Conservation (phyloP, 148 eudicot species). For the Chenopodium album region DNA sequence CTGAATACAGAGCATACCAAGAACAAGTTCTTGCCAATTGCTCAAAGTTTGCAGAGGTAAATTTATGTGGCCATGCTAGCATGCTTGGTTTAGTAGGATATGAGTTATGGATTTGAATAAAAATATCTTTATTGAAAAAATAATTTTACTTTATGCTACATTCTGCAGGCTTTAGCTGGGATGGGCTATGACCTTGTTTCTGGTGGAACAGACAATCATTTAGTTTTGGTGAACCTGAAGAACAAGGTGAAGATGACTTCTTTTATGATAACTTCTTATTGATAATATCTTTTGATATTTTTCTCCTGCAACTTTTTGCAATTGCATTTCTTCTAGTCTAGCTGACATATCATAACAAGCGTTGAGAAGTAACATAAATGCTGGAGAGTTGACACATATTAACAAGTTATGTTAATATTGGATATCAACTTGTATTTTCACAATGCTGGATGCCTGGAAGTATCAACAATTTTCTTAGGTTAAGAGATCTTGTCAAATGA, state of each 20-base stretch:
- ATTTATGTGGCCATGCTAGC: constrained; percentile 11
- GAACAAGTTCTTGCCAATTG: constrained; percentile 94
- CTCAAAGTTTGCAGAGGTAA: constrained; percentile 88
- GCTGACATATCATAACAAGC: not conserved
- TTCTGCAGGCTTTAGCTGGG: constrained; percentile 64
- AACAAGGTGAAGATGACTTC: constrained; percentile 60
- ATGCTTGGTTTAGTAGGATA: not conserved
- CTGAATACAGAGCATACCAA: constrained; percentile 94
- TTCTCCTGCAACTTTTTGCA: not conserved
- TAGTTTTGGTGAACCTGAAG: constrained; percentile 91
- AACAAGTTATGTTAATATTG: too few species aligned
- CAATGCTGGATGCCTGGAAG: not conserved
- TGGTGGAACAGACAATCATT: constrained; percentile 97
- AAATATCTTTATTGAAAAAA: not conserved
- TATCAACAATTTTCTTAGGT: not conserved
- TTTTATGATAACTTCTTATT: not conserved
- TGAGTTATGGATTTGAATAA: not conserved
- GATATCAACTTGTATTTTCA: too few species aligned
- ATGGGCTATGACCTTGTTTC: constrained; percentile 94
- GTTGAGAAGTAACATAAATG: not conserved
- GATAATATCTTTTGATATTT: not conserved
- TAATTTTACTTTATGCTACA: constrained; percentile 3
- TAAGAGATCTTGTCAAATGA: not conserved
- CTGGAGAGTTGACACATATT: too few species aligned
- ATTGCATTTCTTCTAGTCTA: not conserved